These are phyloP conservation scores for Soucietia sequanensis DNA, from an alignment of 805 yeast genomes.

Conservation along the genomic window DNA sequence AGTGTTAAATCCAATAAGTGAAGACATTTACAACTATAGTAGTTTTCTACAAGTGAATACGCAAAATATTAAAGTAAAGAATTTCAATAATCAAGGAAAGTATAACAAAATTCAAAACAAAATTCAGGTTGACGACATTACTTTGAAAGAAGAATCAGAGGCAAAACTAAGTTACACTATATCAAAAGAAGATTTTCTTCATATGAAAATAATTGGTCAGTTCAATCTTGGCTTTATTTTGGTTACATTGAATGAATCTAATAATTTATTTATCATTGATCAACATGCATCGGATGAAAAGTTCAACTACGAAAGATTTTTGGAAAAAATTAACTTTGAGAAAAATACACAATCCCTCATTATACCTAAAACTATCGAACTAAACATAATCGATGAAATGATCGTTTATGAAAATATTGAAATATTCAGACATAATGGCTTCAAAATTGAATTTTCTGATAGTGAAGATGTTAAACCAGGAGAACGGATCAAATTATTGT, in stretches of 20 bases:
- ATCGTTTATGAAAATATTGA: constrained; percentile 58
- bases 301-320: constrained; percentile 77
- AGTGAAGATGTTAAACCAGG: constrained; percentile 58
- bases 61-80: no score
- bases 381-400: constrained; percentile 78
- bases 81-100: no score
- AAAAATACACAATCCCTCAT: constrained; percentile 65
- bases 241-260: constrained; percentile 47
- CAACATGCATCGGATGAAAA: constrained; percentile 99
- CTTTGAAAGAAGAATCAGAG: constrained; percentile 53
- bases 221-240: constrained; percentile 94
- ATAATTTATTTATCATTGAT: constrained; percentile 81
- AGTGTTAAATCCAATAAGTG: no score
- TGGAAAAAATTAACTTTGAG: constrained; percentile 53
- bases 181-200: constrained; percentile 65
- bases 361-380: constrained; percentile 53
- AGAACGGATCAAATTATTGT: constrained; percentile 47
- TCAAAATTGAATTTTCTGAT: constrained; percentile 45
- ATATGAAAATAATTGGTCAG: constrained; percentile 86
- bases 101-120: no score
- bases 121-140: constrained; percentile 38
- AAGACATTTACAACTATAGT: no score
- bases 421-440: constrained; percentile 75
- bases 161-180: constrained; percentile 57
- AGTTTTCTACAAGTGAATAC: no score